Percentiles rank a stretch among this genome's conserved stretches.
Conservation (phyloP, 2,329 filamentous ascomycete genomes). For the Fusarium buxicola region DNA sequence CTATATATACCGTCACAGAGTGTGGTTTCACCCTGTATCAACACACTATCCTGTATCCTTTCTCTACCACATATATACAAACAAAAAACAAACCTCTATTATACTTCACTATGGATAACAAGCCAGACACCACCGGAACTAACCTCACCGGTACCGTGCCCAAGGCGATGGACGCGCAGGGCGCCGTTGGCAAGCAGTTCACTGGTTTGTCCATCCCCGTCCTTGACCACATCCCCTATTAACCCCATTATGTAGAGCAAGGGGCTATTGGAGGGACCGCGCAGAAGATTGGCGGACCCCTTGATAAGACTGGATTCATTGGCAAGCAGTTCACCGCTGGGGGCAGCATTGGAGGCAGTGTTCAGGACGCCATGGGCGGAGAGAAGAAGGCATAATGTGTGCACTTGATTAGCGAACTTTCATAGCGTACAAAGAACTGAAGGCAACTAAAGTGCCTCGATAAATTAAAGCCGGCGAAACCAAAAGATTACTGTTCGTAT, state of each 20-base stretch:
- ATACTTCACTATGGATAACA: slow-evolving; percentile 28
- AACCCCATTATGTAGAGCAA: slow-evolving; percentile 47
- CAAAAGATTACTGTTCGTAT: too few species aligned
- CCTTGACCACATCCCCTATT: accelerated
- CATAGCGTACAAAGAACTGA: background rate
- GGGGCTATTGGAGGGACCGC: slow-evolving; percentile 63
- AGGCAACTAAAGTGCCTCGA: too few species aligned
- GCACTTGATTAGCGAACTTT: background rate
- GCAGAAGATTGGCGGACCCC: slow-evolving; percentile 62
- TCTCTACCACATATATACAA: background rate
- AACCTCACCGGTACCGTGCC: slow-evolving; percentile 42
- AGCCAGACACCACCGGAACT: slow-evolving; percentile 4
- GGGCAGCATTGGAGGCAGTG: slow-evolving; percentile 63
- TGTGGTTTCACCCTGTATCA: background rate
- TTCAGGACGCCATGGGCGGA: slow-evolving; percentile 60
- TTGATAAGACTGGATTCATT: slow-evolving; percentile 63
- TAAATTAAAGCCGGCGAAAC: background rate
- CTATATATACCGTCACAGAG: slow-evolving; percentile 1
- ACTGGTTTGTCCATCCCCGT: slow-evolving; percentile 52
- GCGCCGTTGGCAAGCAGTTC: slow-evolving; percentile 66
- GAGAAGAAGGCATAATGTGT: slow-evolving; percentile 43
- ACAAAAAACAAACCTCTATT: accelerated
- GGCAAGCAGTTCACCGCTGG: slow-evolving; percentile 67
- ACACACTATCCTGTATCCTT: background rate
- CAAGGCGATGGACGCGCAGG: slow-evolving; percentile 60